Base-by-base conservation (phyloP, 2,329 filamentous ascomycete genomes). In the Periconia sp. region DNA sequence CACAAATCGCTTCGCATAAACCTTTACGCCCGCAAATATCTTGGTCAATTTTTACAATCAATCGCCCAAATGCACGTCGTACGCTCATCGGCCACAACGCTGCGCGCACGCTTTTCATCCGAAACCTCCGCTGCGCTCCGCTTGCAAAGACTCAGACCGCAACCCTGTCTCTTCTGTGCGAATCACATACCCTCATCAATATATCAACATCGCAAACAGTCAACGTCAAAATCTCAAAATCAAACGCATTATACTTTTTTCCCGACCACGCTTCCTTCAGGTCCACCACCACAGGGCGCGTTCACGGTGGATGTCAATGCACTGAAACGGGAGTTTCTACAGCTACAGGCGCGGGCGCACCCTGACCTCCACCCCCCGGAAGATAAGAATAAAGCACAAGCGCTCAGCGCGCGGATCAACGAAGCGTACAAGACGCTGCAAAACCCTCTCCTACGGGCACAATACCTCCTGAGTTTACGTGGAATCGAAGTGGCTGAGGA, bases 221-320 rank as follows among this genome's bases (percentile, higher is more conserved):
- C 66, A 1, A 66, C 67, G 7, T 44, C 52, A 17, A 42, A 33
- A 37, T 62, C 31, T 61, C 43, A 55, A 27, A 47, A 56, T 13
- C 63, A 76, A 59, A 91, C 87, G 50, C 85, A 93, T 81, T 97
- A 97, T 82, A 85, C 87, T 52, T 85, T 97, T 76, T 99, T 99
- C 80, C 92, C 92, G 1, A 71, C 82, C 31, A 90, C 92, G 2
- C 82, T 97, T 3, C 85, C 92, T 0, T 50, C 74, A 1, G 93
- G 93, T 1, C 89, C 91, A 0, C 94, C 94, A 0, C 93, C 93
- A 0, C 50, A 69, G 0, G 88, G 92, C 0, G 81, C 86, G 54
- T 99, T 97, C 81, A 75, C 79, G 14, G 85, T 97, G 67, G 82
- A 96, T 71, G 71, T 84, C 13, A 79, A 82, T 53, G 79, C 83